Percentiles rank a stretch among this genome's conserved stretches.
Conservation (phyloP, 2,329 filamentous ascomycete species). For the Fusarium sp. region DNA sequence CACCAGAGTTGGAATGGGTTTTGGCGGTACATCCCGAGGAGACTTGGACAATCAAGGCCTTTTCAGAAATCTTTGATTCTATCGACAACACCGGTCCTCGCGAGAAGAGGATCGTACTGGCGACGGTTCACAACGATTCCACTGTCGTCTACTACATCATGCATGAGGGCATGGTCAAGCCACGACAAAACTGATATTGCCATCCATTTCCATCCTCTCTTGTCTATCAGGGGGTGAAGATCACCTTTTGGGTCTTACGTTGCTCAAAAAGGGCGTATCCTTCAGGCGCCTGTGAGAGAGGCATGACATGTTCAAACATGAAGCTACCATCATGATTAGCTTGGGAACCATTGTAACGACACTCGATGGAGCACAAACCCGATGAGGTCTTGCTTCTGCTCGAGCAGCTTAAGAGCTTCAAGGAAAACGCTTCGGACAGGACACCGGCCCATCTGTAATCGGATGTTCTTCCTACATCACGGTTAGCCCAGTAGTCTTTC, state of each 20-base stretch:
- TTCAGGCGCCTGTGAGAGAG: conserved; percentile 72
- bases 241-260: conserved; percentile 80
- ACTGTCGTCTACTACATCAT: conserved; percentile 88
- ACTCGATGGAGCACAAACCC: conserved; percentile 61
- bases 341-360: background rate
- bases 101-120: conserved; percentile 78
- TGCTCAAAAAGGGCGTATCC: conserved; percentile 79
- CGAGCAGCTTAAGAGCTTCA: conserved; percentile 72
- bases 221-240: conserved; percentile 66
- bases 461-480: conserved; percentile 73
- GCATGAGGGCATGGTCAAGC: conserved; percentile 89
- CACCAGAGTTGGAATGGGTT: conserved; percentile 79
- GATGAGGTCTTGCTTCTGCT: conserved; percentile 74
- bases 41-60: conserved; percentile 75
- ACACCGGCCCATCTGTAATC: conserved; percentile 81
- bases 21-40: conserved; percentile 79
- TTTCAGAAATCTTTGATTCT: conserved; percentile 78
- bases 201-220: background rate
- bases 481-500: conserved; percentile 37
- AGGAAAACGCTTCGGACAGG: conserved; percentile 78
- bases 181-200: conserved; percentile 75
- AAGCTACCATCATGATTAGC: conserved; percentile 63
- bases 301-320: conserved; percentile 83
- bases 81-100: conserved; percentile 61
- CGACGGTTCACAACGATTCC: conserved; percentile 82